Conservation (phyloP, 805 yeast species). For the Metschnikowia borealis region DNA sequence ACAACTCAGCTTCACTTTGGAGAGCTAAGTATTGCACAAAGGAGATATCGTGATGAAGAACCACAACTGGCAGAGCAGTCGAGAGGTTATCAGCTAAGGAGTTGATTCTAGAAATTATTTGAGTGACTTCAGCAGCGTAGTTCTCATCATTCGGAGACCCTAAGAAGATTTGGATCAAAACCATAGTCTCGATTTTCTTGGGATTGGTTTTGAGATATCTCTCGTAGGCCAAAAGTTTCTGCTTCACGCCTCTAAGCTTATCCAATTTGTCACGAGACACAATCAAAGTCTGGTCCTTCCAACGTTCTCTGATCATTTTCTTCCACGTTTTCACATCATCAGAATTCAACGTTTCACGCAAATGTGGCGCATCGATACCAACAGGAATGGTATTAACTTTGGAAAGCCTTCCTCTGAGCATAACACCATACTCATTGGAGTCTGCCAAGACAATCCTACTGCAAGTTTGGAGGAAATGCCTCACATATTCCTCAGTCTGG, state of each 20-base stretch:
- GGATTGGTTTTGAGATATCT: conserved; percentile 70
- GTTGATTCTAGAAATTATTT: conserved; percentile 82
- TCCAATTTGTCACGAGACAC: conserved; percentile 89
- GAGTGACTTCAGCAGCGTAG: conserved; percentile 68
- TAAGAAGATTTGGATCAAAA: conserved; percentile 77
- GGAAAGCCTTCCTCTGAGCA: conserved; percentile 55
- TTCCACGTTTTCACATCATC: conserved; percentile 64
- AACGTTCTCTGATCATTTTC: conserved; percentile 65
- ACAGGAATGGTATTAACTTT: conserved; percentile 61
- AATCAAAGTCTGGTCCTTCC: conserved; percentile 68
- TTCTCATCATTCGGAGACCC: conserved; percentile 54
- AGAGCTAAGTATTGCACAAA: conserved; percentile 88
- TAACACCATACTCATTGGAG: conserved; percentile 58
- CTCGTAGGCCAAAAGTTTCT: conserved; percentile 84
- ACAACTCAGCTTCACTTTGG: conserved; percentile 78
- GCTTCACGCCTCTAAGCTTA: conserved; percentile 80
- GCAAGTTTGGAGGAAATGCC: conserved; percentile 90
- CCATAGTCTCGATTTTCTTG: conserved; percentile 60
- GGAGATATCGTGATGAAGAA: conserved; percentile 82
- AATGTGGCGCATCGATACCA: conserved; percentile 68
- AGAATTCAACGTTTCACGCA: conserved; percentile 44
- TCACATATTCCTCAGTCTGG: conserved; percentile 89
- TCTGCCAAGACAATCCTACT: conserved; percentile 81
- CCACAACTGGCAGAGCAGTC: conserved; percentile 73
- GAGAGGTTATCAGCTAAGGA: conserved; percentile 70